Conservation (phyloP, 2,329 filamentous ascomycete genomes). For the Xylariales sp. region DNA sequence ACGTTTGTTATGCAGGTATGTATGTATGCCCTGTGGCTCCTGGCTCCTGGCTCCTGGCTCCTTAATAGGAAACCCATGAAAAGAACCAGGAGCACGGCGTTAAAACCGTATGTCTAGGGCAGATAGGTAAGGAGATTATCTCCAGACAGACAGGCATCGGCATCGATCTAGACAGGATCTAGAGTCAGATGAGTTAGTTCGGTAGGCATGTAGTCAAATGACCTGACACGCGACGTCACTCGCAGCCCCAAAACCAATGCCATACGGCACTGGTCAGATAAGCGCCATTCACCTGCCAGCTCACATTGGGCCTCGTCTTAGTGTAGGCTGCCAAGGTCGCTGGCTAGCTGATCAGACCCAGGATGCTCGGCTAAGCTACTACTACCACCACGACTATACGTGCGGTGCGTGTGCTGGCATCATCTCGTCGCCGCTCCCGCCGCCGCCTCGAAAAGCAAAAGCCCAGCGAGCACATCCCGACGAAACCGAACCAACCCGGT, state of each 20-base stretch:
- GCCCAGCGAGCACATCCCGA: slow-evolving; percentile 2
- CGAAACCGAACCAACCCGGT: neutral
- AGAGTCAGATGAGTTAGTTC: too few species aligned
- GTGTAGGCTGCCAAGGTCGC: too few species aligned
- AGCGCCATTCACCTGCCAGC: slow-evolving; percentile 4
- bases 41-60: too few species aligned
- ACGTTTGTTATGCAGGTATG: neutral
- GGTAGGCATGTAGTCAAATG: neutral
- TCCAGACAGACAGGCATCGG: too few species aligned
- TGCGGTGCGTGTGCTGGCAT: neutral
- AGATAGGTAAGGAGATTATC: too few species aligned
- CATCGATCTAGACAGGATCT: too few species aligned
- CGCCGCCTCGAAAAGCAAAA: slow-evolving; percentile 7
- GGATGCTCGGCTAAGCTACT: neutral
- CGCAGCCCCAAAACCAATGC: neutral
- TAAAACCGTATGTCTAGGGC: too few species aligned
- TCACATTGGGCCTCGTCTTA: neutral
- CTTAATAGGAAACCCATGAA: too few species aligned
- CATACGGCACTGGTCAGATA: neutral
- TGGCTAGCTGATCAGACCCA: too few species aligned
- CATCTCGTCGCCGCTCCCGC: slow-evolving; percentile 8
- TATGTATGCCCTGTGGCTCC: neutral
- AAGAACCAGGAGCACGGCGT: too few species aligned
- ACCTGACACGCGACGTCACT: slow-evolving; percentile 7
- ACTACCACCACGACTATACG: neutral